Evolutionary conservation across 2,329 filamentous ascomycete species (phyloP), one percentile per base, ranked within the genome.

Genomic region (Leptographium radiaticola): DNA sequence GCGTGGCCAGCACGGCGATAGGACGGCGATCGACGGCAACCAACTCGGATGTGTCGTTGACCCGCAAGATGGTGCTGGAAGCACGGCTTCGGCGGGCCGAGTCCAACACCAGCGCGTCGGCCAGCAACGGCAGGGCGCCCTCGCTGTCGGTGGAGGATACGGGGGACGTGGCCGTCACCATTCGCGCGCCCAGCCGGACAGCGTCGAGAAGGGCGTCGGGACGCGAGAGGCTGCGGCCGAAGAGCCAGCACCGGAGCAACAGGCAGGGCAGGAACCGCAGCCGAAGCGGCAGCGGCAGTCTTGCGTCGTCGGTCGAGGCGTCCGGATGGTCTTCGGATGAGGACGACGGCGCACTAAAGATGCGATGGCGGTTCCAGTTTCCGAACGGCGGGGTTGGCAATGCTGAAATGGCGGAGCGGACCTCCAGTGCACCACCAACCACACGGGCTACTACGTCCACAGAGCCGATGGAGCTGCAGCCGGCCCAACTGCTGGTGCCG

Each of bases 1-100:
- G 81, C 63, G 72, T 75, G 39, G 73, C 69, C 43, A 80, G 75
- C 62, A 72, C 71, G 48, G 67, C 72, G 25, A 48, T 30, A 9
- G 31, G 51, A 2, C 47, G 48, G 9, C 31, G 44, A 12, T 46
- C 46, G 16, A 25, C 36, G 12, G 39, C 31, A 6, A 53, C 50
- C 10, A 53, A 40, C 2, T 58, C 58, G 1, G 58, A 60, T 2
- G 53, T 55, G 30, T 59, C 57, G 1, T 52, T 57, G 13, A 45
- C 53, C 3, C 55, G 57, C 20, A 44, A 54, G 16, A 54, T 55
- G 57, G 58, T 54, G 1, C 18, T 53, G 9, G 58, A 59, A 38
- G 57, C 57, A 6, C 40, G 57, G 8, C 36, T 57, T 15, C 55
- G 58, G 4, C 36, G 54, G 5, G 55, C 36, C 10, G 54, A 57